A percentile compares a stretch with the other conserved stretches of the same genome.
These are phyloP conservation scores for Cladochytrium tenue DNA, from an alignment of 371 early-diverging fungal genomes.

Conservation along the genomic window DNA sequence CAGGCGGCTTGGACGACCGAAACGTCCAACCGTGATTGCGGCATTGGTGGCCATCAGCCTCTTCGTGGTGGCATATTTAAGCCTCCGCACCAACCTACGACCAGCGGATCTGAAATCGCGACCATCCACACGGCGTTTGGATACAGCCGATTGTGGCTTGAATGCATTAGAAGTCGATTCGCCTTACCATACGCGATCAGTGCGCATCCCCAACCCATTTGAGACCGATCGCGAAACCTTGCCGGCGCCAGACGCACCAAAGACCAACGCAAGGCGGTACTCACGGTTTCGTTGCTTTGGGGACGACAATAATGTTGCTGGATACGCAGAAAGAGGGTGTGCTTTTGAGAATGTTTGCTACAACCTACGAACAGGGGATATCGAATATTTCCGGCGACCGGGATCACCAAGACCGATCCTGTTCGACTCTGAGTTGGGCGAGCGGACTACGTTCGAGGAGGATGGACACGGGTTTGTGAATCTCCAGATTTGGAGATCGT, in stretches of 20 bases:
- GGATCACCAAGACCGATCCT: not conserved
- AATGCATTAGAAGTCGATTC: no score
- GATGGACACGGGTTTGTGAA: slow-evolving; percentile 16
- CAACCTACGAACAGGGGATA: not conserved
- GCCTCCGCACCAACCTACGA: no score
- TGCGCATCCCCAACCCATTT: slow-evolving; percentile 10
- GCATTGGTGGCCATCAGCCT: no score
- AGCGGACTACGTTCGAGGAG: slow-evolving; percentile 8
- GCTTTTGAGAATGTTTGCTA: slow-evolving; percentile 30
- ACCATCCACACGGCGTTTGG: no score
- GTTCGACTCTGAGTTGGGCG: slow-evolving; percentile 11
- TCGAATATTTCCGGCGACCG: not conserved
- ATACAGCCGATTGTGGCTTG: no score
- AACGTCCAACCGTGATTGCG: no score
- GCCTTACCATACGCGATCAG: slow-evolving; percentile 10
- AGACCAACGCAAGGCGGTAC: slow-evolving; percentile 14
- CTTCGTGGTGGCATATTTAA: no score
- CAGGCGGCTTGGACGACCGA: no score
- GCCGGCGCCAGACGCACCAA: not conserved
- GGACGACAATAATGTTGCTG: slow-evolving; percentile 21
- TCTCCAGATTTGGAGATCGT: not conserved
- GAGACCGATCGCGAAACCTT: not conserved
- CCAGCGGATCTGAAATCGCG: no score
- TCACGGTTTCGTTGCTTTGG: slow-evolving; percentile 26
- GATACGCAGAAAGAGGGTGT: slow-evolving; percentile 18